phyloP scores from a whole-genome alignment of 352 stramenopile genomes.

The Plasmopara muralis region DNA sequence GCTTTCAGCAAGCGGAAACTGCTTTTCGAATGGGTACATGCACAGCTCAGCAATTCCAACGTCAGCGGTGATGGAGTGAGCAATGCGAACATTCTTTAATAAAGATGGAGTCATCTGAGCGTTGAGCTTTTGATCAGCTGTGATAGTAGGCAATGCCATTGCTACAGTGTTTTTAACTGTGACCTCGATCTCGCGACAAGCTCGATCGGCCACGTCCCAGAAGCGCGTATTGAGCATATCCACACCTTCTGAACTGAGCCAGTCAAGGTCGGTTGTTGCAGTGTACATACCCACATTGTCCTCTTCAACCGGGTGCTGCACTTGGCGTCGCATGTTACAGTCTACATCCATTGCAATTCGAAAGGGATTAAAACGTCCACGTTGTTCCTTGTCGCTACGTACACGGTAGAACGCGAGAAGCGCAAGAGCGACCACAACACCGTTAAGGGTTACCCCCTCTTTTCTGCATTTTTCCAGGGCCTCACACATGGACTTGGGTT shows the following conservation, averaged over 20 bases:
- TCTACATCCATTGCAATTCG: constrained; percentile 30
- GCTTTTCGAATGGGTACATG: not conserved
- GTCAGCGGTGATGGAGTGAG: constrained; percentile 8
- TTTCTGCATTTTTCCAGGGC: constrained; percentile 30
- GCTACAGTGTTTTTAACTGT: constrained; percentile 25
- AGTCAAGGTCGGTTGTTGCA: constrained; percentile 16
- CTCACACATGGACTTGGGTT: constrained; percentile 24
- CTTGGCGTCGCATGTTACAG: constrained; percentile 41
- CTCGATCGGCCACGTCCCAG: constrained; percentile 39
- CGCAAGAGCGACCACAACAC: constrained; percentile 24
- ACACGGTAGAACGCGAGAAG: constrained; percentile 29
- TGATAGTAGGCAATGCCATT: constrained; percentile 24
- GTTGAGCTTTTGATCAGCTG: constrained; percentile 26
- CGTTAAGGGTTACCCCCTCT: constrained; percentile 33
- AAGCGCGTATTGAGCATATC: constrained; percentile 30
- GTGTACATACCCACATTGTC: constrained; percentile 36
- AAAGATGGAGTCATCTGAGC: constrained; percentile 19
- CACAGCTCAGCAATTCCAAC: constrained; percentile 18
- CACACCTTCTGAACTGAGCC: constrained; percentile 35
- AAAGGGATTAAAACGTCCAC: constrained; percentile 30
- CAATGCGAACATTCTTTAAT: constrained; percentile 16
- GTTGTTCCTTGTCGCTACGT: constrained; percentile 7
- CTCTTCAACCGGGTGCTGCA: constrained; percentile 24
- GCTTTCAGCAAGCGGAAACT: constrained; percentile 14
- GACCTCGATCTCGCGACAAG: constrained; percentile 16